Evolutionary conservation across 495 filamentous ascomycete genomes (phyloP), one percentile per base, ranked within the genome.

Genomic region (Xylaria palmicola): DNA sequence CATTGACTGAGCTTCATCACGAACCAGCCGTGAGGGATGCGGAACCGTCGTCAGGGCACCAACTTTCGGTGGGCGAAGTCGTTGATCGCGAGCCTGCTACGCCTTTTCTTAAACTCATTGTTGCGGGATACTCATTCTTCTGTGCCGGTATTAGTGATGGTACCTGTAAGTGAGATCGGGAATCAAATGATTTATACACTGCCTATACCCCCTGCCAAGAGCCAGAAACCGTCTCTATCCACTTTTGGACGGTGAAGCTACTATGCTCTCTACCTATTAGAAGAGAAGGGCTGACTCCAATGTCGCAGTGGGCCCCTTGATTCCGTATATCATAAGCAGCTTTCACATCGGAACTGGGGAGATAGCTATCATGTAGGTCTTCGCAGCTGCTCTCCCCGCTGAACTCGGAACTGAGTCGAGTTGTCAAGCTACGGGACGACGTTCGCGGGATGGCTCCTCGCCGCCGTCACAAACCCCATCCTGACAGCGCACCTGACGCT

Each of bases 141-240:
- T 74, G 78, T 27, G 80, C 80, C 5, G 82, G 82, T 12, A 68
- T 79, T 53, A 83, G 83, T 56, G 82, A 85, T 64, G 83, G 83
- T 40, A 80, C 75, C 43, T 61, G 59, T 61, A 36, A 54, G 59
- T 54, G 20, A 39, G 34, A 52, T 9, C 36, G 13, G 4, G n/a
- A 4, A 17, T 47, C 29, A n/a, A n/a, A n/a, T n/a, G n/a, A 1
- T 29, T 12, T 43, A 1, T 30, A 6, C 15, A 26, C 6, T 49
- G 4, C 17, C n/a, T 9, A 27, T 7, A 27, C 20, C 12, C 37
- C 19, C 41, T 22, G 2, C 15, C 26, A 49, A 15, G 44, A 49
- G 30, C 15, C 0, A 15, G 40, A 10, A 17, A 44, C 3, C 22
- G n/a, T 6, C 20, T 27, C 29, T 15, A 6, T 36, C 27, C 19